These are phyloP conservation scores for Sicyos edulis DNA, from an alignment of 306 rosid species.

Conservation along the genomic window DNA sequence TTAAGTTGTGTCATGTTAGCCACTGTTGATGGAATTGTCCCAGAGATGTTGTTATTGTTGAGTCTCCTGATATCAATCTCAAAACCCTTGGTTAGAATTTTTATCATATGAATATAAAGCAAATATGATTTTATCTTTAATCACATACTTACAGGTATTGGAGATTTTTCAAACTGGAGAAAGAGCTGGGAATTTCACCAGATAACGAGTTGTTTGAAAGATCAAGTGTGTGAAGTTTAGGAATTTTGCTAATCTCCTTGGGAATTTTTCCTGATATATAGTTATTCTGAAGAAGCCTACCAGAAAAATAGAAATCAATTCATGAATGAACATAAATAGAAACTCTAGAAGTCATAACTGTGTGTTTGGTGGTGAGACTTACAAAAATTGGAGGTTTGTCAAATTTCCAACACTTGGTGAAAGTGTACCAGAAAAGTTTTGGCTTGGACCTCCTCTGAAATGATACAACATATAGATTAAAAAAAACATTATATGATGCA, in stretches of 20 bases:
- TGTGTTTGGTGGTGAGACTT: constrained; percentile 28
- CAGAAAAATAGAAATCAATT: background rate
- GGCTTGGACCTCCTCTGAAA: constrained; percentile 78
- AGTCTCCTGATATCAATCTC: constrained; percentile 53
- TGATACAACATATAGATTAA: constrained; percentile 11
- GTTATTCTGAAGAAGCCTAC: constrained; percentile 71
- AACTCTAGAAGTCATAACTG: background rate
- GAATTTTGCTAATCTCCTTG: constrained; percentile 59
- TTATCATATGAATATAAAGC: background rate
- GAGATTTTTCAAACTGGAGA: constrained; percentile 61
- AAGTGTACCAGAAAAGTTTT: constrained; percentile 64
- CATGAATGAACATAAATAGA: background rate
- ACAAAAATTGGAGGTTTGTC: constrained; percentile 65
- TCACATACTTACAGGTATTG: constrained; percentile 61
- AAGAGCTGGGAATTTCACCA: constrained; percentile 61
- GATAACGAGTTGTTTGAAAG: constrained; percentile 68
- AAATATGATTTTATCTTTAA: background rate
- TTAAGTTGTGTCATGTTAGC: too few species aligned
- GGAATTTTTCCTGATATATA: constrained; percentile 75
- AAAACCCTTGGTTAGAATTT: constrained; percentile 12
- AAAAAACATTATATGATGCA: background rate
- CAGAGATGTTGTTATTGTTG: constrained; percentile 68
- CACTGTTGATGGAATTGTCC: constrained; percentile 61
- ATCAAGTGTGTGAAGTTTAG: constrained; percentile 73
- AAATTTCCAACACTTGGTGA: constrained; percentile 83